These are phyloP conservation scores for Hirsutella rhossiliensis DNA, from an alignment of 2,329 filamentous ascomycete genomes.

Conservation along the genomic window DNA sequence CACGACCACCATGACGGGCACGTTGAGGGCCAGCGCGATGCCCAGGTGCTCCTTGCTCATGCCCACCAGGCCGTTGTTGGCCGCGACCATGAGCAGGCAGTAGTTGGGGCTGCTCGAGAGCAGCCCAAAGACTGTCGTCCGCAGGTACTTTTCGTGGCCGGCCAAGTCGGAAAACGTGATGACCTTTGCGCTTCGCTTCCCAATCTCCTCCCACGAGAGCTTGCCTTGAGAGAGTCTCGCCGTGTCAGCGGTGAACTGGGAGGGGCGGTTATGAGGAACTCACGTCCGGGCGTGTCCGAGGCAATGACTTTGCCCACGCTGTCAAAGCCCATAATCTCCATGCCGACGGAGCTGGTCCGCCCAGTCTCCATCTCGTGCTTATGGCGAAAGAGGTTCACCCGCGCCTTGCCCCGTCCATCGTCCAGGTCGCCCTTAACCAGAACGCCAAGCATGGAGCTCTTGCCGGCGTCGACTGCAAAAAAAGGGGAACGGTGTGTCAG, in stretches of 20 bases:
- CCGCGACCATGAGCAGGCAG: slow-evolving; percentile 94
- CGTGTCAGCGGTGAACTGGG: background rate
- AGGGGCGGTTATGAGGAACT: slow-evolving; percentile 26
- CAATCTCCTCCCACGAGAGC: slow-evolving; percentile 95
- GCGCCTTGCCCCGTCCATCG: slow-evolving; percentile 84
- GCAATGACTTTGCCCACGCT: slow-evolving; percentile 71
- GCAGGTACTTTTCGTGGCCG: slow-evolving; percentile 87
- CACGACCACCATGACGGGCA: slow-evolving; percentile 94
- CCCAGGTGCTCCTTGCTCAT: slow-evolving; percentile 98
- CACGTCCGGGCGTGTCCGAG: slow-evolving; percentile 71
- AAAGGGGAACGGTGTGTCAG: slow-evolving; percentile 4
- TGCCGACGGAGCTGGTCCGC: slow-evolving; percentile 88
- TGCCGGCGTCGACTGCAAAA: slow-evolving; percentile 75
- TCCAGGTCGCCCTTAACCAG: slow-evolving; percentile 92
- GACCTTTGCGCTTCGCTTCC: slow-evolving; percentile 87
- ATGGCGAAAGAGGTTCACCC: slow-evolving; percentile 92
- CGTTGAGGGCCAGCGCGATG: slow-evolving; percentile 86
- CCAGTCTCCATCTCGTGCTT: slow-evolving; percentile 97
- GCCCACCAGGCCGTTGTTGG: slow-evolving; percentile 91
- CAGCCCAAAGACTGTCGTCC: slow-evolving; percentile 92
- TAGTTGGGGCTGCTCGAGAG: slow-evolving; percentile 94
- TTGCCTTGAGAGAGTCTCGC: slow-evolving; percentile 25
- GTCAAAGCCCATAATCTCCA: slow-evolving; percentile 99
- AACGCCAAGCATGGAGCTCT: slow-evolving; percentile 91
- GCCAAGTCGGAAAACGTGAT: slow-evolving; percentile 94